Conservation (phyloP, 139 green algal species). For the Picochlorum sp. region DNA sequence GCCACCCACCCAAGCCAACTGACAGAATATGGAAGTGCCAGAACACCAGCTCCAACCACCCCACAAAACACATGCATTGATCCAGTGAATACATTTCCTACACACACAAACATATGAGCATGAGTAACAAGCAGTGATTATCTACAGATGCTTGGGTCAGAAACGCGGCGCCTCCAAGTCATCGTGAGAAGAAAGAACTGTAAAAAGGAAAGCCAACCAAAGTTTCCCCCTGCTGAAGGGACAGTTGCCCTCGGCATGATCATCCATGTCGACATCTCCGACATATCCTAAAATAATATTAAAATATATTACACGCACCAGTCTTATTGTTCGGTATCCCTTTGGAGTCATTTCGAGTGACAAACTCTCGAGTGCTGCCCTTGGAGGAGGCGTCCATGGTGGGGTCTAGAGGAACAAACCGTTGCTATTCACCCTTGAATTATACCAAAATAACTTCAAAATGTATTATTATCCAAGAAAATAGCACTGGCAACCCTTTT, state of each 20-base stretch:
- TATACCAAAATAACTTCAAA: too few relatives aligned
- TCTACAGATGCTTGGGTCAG: too few relatives aligned
- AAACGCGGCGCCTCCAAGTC: not conserved
- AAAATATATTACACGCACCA: not conserved
- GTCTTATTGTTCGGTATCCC: constrained; percentile 10
- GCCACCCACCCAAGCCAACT: constrained; percentile 25
- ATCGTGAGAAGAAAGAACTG: not conserved
- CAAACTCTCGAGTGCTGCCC: not conserved
- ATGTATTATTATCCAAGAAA: too few relatives aligned
- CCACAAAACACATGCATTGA: constrained; percentile 4
- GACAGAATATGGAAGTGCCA: constrained; percentile 22
- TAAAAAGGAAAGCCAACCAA: not conserved
- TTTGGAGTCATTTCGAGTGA: constrained; percentile 4
- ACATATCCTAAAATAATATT: not conserved
- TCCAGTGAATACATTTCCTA: not conserved
- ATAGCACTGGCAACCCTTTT: too few relatives aligned
- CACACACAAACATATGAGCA: not conserved
- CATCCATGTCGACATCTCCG: too few relatives aligned
- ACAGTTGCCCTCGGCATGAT: too few relatives aligned
- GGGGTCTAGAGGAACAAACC: too few relatives aligned
- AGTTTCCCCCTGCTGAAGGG: not conserved
- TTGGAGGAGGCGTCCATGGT: not conserved
- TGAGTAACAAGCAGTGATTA: too few relatives aligned
- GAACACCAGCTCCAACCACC: constrained; percentile 23
- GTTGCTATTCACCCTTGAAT: too few relatives aligned